Base-by-base conservation (phyloP, 306 rosid species). In the Amphicarpaea edgeworthii region DNA sequence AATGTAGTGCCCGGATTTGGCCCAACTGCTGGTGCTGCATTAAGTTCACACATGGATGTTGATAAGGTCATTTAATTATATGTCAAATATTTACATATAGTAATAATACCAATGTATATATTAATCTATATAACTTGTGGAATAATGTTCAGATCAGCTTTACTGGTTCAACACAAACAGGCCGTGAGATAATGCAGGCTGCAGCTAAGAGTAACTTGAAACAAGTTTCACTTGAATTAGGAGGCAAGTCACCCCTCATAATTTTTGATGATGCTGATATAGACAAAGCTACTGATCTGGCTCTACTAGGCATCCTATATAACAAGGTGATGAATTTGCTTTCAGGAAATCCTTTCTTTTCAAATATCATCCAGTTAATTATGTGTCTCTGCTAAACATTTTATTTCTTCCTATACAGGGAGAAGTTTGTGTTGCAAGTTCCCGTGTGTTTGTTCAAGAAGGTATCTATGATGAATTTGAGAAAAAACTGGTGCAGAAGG, bases 181-280 rank as follows among this genome's bases (percentile, higher is more conserved):
- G 94, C 1, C 89, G 97, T 1, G 78, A 84, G 77, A 43, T 91
- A 60, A 87, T 91, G 98, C 71, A 87, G 62, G 96, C 94, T 12
- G 94, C 98, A 37, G 94, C 93, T 24, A 79, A 20, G 32, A 93
- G 98, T 80, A 93, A 93, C 67, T 76, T 93, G 76, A 93, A 93
- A 84, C 43, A 76, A 11, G 87, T 89, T 28, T 88, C 93, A 28
- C 90, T 89, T 50, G 98, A 93, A 83, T 82, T 93, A 73, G 95
- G 97, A 76, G 98, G 97, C 42, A 93, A 93, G 75, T 93, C 97
- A 16, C 98, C 98, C 2, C 91, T 90, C 24, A 15, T 93, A 12
- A 86, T 93, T 41, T 93, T 93, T n/a, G 88, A 93, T 37, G 98
- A 93, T 72, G 97, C 95, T 68, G 90, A 93, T 81, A 19, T 87